phyloP scores from a whole-genome alignment of 768 basidiomycete species.

The Russula sp. region DNA sequence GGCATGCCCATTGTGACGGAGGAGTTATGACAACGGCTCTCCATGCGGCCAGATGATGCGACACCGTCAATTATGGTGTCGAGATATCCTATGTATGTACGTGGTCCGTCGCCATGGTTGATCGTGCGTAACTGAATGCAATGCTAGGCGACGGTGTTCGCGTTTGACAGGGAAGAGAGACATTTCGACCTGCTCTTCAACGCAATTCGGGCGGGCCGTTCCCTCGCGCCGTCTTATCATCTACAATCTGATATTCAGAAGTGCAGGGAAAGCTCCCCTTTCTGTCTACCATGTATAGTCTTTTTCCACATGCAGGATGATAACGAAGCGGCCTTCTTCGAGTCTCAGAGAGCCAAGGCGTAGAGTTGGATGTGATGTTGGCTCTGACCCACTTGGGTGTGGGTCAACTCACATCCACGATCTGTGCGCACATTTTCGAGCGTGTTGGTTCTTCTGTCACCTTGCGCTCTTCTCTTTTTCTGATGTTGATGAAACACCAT shows the following conservation, averaged over 20 bases:
- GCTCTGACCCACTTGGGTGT: slow-evolving; percentile 78
- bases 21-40: slow-evolving; percentile 96
- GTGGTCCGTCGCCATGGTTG: slow-evolving; percentile 28
- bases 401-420: slow-evolving; percentile 66
- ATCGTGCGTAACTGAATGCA: not conserved
- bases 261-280: not conserved
- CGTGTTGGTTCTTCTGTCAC: slow-evolving; percentile 43
- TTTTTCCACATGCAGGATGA: slow-evolving; percentile 66
- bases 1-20: slow-evolving; percentile 98
- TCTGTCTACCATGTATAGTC: slow-evolving; percentile 38
- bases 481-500: not conserved
- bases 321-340: slow-evolving; percentile 59
- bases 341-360: slow-evolving; percentile 71
- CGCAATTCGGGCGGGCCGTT: slow-evolving; percentile 71
- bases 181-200: slow-evolving; percentile 83
- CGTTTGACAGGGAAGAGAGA: slow-evolving; percentile 66
- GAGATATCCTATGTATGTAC: slow-evolving; percentile 69
- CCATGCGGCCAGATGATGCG: slow-evolving; percentile 71
- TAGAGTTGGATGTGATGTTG: slow-evolving; percentile 53
- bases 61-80: slow-evolving; percentile 89
- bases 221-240: slow-evolving; percentile 83
- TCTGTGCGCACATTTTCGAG: slow-evolving; percentile 78
- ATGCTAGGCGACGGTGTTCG: slow-evolving; percentile 43
- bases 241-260: slow-evolving; percentile 75
- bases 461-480: not conserved